Evolutionary conservation across 2,329 filamentous ascomycete genomes (phyloP).

Genomic region (Colletotrichum sp.): DNA sequence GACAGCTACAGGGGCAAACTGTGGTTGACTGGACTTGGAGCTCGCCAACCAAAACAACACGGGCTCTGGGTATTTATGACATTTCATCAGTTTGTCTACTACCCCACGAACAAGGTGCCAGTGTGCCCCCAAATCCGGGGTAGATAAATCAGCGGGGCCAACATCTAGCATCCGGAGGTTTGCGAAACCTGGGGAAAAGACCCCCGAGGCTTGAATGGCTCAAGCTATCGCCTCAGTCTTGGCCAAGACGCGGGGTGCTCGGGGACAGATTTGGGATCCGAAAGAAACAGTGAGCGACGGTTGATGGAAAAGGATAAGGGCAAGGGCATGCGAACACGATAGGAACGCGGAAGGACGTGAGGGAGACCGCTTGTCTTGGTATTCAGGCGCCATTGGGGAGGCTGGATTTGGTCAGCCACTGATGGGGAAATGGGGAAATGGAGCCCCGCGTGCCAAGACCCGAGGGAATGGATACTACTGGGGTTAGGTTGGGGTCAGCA

Average conservation of each 20-base stretch:
- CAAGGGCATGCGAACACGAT: neutral
- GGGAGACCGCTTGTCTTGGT: neutral
- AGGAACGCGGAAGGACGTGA: neutral
- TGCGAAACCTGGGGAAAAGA: neutral
- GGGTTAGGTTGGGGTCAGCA: neutral
- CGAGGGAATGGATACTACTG: slow-evolving; percentile 20
- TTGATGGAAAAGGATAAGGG: neutral
- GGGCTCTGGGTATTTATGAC: slow-evolving; percentile 17
- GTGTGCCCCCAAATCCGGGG: slow-evolving; percentile 5
- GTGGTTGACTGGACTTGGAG: neutral
- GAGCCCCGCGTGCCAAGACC: slow-evolving; percentile 21
- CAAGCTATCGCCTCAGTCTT: neutral
- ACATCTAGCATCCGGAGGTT: slow-evolving; percentile 9
- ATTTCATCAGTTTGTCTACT: neutral
- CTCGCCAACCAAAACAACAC: neutral
- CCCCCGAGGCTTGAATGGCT: neutral
- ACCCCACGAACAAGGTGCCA: neutral
- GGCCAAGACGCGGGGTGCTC: neutral
- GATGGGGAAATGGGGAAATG: neutral
- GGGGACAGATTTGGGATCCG: slow-evolving; percentile 3
- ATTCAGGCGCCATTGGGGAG: neutral
- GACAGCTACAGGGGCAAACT: neutral
- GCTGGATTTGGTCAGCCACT: slow-evolving; percentile 13
- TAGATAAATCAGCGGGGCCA: slow-evolving; percentile 4
- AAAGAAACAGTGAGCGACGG: neutral